Percentiles rank a stretch among this genome's conserved stretches.
These are phyloP conservation scores for Phaffia australis DNA, from an alignment of 768 basidiomycete species.

Conservation along the genomic window DNA sequence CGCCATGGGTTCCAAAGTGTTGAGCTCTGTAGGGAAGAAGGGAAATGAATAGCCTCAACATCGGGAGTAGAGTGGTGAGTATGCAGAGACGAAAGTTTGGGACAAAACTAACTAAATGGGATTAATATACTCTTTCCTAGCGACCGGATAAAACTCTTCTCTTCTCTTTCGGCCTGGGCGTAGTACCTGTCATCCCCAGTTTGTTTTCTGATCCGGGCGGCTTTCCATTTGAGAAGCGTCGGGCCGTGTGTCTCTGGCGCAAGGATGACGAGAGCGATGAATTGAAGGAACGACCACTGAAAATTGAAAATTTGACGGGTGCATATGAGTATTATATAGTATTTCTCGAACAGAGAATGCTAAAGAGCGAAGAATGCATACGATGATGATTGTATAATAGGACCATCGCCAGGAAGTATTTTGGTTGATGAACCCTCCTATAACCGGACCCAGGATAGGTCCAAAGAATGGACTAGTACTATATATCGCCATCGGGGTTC, in stretches of 20 bases:
- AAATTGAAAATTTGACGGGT: neutral
- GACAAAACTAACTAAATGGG: conserved; percentile 54
- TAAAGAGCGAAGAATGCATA: neutral
- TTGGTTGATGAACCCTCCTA: conserved; percentile 57
- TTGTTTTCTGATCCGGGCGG: conserved; percentile 46
- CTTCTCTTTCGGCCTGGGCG: conserved; percentile 51
- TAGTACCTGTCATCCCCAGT: conserved; percentile 50
- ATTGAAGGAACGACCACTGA: conserved; percentile 52
- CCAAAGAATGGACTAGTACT: conserved; percentile 51
- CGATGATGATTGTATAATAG: conserved; percentile 54
- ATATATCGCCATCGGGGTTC: conserved; percentile 52
- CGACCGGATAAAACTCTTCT: conserved; percentile 43
- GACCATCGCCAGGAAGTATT: conserved; percentile 53
- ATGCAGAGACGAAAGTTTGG: neutral
- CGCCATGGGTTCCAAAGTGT: conserved; percentile 14
- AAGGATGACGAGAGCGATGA: conserved; percentile 47
- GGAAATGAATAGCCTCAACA: neutral
- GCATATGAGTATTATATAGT: neutral
- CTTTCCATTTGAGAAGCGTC: conserved; percentile 53
- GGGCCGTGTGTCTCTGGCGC: conserved; percentile 65
- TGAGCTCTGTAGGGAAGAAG: neutral
- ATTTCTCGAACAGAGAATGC: neutral
- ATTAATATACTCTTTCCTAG: conserved; percentile 53
- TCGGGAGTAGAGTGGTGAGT: no score
- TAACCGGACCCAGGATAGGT: conserved; percentile 42